Conservation (phyloP, 163 green algal genomes). For the Trebouxia gelatinosa region DNA sequence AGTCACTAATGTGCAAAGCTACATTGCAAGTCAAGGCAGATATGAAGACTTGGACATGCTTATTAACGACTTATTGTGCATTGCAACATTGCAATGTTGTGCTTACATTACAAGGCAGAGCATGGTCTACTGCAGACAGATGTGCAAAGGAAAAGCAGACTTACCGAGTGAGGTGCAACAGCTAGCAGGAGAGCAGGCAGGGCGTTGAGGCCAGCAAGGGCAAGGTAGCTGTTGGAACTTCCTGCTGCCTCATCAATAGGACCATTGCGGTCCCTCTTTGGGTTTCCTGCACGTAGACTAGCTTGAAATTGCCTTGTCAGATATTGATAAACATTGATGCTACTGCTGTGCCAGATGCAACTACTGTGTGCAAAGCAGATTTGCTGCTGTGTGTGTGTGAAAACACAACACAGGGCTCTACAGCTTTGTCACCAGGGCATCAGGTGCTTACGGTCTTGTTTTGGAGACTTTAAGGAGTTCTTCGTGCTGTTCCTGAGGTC, state of each 20-base stretch:
- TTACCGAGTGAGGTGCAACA: constrained; percentile 28
- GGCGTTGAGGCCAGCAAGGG: constrained; percentile 21
- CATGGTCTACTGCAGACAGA: neutral
- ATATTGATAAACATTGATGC: too few relatives aligned
- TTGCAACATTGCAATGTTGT: neutral
- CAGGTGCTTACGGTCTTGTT: too few relatives aligned
- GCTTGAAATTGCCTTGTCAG: neutral
- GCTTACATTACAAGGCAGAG: neutral
- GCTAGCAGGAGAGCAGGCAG: constrained; percentile 12
- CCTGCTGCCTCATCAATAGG: constrained; percentile 9
- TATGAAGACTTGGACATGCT: neutral
- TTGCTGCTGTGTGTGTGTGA: too few relatives aligned
- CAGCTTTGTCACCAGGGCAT: too few relatives aligned
- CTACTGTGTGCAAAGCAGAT: too few relatives aligned
- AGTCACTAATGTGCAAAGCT: neutral
- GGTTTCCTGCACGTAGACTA: constrained; percentile 15
- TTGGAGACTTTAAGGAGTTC: too few relatives aligned
- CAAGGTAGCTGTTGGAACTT: constrained; percentile 29
- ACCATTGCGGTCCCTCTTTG: constrained; percentile 8
- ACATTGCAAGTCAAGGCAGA: neutral
- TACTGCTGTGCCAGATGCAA: too few relatives aligned
- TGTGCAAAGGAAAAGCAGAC: neutral
- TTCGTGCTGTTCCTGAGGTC: too few relatives aligned
- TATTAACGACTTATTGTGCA: neutral
- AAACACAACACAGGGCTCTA: too few relatives aligned